Evolutionary conservation across 495 filamentous ascomycete genomes (phyloP).

Genomic region (Collariella sp.): DNA sequence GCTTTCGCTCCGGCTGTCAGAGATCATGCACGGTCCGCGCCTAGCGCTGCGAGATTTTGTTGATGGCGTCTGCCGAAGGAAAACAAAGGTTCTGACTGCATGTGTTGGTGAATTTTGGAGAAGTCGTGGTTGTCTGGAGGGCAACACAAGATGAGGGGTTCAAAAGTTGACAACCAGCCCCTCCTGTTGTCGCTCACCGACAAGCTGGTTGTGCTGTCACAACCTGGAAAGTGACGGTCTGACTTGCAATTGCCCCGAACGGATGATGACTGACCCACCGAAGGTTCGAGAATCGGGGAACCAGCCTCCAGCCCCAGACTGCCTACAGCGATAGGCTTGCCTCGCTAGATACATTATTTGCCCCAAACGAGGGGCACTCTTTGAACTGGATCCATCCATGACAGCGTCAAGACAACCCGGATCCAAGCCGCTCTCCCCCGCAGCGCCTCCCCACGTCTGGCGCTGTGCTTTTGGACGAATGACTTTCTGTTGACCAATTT

Average conservation of each 20-base stretch:
- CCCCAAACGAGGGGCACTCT: background rate
- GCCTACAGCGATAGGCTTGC: constrained; percentile 17
- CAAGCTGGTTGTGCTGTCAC: no score
- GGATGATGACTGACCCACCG: constrained; percentile 25
- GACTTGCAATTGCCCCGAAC: background rate
- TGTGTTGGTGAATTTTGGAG: background rate
- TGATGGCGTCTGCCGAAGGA: background rate
- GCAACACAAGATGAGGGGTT: no score
- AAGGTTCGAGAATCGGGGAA: constrained; percentile 37
- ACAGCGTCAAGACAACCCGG: background rate
- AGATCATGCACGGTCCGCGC: background rate
- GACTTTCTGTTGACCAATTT: constrained; percentile 18
- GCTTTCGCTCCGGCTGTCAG: constrained; percentile 7
- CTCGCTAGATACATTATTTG: constrained; percentile 4
- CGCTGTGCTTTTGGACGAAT: constrained; percentile 17
- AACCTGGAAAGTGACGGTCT: background rate
- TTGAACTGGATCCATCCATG: background rate
- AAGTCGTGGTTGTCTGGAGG: no score
- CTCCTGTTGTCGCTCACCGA: no score
- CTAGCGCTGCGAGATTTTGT: constrained; percentile 1
- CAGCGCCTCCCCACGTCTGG: constrained; percentile 2
- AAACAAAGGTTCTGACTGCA: background rate
- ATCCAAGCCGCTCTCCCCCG: constrained; percentile 6
- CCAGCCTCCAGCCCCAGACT: constrained; percentile 1
- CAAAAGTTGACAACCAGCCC: no score